Base-by-base conservation (phyloP, 2,329 filamentous ascomycete genomes). In the Cercospora canescens region DNA sequence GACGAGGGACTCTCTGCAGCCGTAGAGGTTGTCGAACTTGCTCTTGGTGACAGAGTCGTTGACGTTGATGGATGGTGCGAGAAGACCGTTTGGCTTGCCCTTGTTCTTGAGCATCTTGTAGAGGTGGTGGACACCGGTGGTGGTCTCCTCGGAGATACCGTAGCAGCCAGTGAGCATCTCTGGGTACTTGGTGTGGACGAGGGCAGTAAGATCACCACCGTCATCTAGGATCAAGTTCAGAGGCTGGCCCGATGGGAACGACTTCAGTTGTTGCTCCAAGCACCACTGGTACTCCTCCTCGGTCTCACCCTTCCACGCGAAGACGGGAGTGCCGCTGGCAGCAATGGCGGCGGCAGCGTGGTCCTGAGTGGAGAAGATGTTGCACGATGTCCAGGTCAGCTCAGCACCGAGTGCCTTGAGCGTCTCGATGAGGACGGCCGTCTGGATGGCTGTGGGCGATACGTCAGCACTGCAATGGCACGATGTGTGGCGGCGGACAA, bases 201-300 rank as follows among this genome's bases (percentile, higher is more conserved):
- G 91, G 76, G 92, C 88, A 79, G 94, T 99, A 76, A 99, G 87
- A 82, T 98, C 94, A 87, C 94, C 95, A 83, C 94, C 94, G 80
- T 99, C 94, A 80, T 99, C 94, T 78, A 99, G 93, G 84, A 99
- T 98, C 79, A 99, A 87, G 91, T 99, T 99, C 77, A 99, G 91
- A 83, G 90, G 90, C 88, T 96, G 90, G 88, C 88, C 91, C 78
- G 96, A 93, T 86, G 97, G 96, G 91, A 99, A 99, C 81, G 95
- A 91, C 72, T 87, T 82, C 77, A 99, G 91, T 87, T 98, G 95
- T 88, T 99, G 95, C 88, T 98, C 94, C 79, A 98, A 86, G 84
- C 95, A 99, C 95, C 95, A 98, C 83, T 96, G 88, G 89, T 98
- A 99, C 87, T 98, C 95, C 86, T 98, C 95, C 85, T 99, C 95